Evolutionary conservation across 768 basidiomycete species (phyloP).

Genomic region (Crassisporium funariophilum): DNA sequence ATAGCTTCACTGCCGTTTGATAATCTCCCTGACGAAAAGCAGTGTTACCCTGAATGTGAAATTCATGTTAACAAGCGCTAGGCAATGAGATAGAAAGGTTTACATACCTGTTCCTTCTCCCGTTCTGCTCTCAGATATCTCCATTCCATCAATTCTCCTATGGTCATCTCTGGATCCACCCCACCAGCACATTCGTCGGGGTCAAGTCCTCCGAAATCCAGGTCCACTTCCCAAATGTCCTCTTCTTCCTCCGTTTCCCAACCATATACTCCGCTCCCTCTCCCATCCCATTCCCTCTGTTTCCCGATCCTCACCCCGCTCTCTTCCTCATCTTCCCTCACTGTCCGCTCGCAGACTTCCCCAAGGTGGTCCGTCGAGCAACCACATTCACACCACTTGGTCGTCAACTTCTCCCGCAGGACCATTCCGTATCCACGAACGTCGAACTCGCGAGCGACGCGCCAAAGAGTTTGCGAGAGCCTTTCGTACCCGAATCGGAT

Average conservation of each 20-base stretch:
- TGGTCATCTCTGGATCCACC: conserved; percentile 59
- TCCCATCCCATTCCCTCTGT: conserved; percentile 75
- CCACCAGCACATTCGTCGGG: conserved; percentile 48
- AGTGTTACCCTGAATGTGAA: conserved; percentile 55
- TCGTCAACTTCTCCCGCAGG: conserved; percentile 69
- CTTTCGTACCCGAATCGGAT: conserved; percentile 67
- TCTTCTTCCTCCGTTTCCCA: conserved; percentile 80
- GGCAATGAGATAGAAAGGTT: background rate
- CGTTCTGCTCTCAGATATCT: conserved; percentile 69
- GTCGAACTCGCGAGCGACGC: conserved; percentile 70
- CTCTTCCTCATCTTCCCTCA: conserved; percentile 69
- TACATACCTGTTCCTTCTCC: conserved; percentile 66
- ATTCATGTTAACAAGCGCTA: background rate
- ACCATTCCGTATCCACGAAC: conserved; percentile 72
- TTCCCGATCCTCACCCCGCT: conserved; percentile 60
- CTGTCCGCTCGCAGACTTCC: conserved; percentile 75
- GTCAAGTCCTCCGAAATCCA: conserved; percentile 62
- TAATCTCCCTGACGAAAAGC: conserved; percentile 70
- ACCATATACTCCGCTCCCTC: conserved; percentile 69
- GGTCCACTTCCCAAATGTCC: conserved; percentile 72
- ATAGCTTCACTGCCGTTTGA: conserved; percentile 53
- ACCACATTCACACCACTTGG: conserved; percentile 81
- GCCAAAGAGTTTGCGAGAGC: conserved; percentile 65
- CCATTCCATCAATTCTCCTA: conserved; percentile 75
- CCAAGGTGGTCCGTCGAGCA: conserved; percentile 79